These are phyloP conservation scores for Yarrowia yakushimensis DNA, from an alignment of 805 yeast genomes.

Conservation along the genomic window DNA sequence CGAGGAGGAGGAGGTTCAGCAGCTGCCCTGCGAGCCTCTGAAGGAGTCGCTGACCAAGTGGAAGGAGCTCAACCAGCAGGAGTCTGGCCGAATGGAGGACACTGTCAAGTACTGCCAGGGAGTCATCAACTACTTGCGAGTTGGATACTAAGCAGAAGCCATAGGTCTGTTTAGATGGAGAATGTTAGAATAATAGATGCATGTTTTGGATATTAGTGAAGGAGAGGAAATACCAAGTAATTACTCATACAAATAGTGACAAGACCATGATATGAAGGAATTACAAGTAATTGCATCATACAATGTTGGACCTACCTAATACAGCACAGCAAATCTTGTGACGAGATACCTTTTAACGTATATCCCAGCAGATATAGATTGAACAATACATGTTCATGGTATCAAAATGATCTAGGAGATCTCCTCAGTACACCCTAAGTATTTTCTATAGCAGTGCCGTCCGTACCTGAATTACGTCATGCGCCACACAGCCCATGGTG, in stretches of 20 bases:
- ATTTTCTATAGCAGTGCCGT: background rate
- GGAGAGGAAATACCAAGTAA: too few species aligned
- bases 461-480: background rate
- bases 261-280: too few species aligned
- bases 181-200: background rate
- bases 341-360: too few species aligned
- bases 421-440: background rate
- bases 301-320: too few species aligned
- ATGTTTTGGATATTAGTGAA: background rate
- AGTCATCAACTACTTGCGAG: conserved; percentile 56
- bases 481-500: background rate
- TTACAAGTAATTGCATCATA: too few species aligned
- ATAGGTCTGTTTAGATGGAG: background rate
- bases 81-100: conserved; percentile 55
- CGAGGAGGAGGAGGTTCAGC: conserved; percentile 28
- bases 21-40: conserved; percentile 28
- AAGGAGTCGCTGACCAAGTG: conserved; percentile 47
- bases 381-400: too few species aligned
- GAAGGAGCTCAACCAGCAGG: conserved; percentile 43
- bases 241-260: too few species aligned
- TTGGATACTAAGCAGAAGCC: background rate
- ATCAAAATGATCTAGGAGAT: background rate
- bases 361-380: too few species aligned
- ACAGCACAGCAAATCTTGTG: too few species aligned
- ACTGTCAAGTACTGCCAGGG: conserved; percentile 78